Evolutionary conservation across 371 early-diverging fungal species (phyloP).

Genomic region (Mortierella polycephala): DNA sequence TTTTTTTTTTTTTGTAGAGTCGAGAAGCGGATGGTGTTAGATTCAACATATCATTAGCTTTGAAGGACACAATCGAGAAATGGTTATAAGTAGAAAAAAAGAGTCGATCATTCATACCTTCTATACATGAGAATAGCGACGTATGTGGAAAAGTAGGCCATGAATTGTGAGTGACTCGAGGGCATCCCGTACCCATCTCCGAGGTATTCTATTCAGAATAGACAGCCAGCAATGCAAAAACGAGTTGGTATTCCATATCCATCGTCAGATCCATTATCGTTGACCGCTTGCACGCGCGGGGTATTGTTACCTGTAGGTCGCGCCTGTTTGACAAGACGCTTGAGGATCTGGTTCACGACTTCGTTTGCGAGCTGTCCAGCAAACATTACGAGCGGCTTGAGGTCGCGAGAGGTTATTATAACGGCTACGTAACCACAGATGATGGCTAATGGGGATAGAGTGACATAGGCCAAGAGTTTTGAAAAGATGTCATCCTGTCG

Average conservation of each 20-base stretch:
- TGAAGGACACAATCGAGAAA: not conserved
- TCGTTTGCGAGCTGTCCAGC: slow-evolving; percentile 88
- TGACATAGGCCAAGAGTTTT: slow-evolving; percentile 72
- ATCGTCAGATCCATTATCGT: not conserved
- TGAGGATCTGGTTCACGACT: slow-evolving; percentile 75
- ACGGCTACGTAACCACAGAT: slow-evolving; percentile 84
- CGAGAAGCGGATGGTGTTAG: not conserved
- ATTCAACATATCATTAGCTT: too few species aligned
- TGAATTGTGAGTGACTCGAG: slow-evolving; percentile 92
- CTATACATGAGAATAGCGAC: slow-evolving; percentile 68
- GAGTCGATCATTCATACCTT: slow-evolving; percentile 38
- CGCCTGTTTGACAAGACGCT: slow-evolving; percentile 67
- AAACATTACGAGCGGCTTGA: slow-evolving; percentile 77
- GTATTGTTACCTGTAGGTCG: slow-evolving; percentile 69
- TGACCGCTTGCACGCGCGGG: not conserved
- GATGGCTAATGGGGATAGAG: slow-evolving; percentile 82
- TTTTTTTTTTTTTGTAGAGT: not conserved
- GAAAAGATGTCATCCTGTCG: slow-evolving; percentile 64
- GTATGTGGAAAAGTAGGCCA: slow-evolving; percentile 84
- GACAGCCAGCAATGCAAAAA: not conserved
- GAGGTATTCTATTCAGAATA: slow-evolving; percentile 64
- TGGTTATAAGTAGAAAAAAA: not conserved
- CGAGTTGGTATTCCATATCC: not conserved
- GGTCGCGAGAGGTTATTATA: slow-evolving; percentile 78
- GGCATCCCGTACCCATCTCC: slow-evolving; percentile 97